Percentiles rank a stretch among this genome's conserved stretches.
These are phyloP conservation scores for Rostrohypoxylon terebratum DNA, from an alignment of 495 filamentous ascomycete genomes.

Conservation along the genomic window DNA sequence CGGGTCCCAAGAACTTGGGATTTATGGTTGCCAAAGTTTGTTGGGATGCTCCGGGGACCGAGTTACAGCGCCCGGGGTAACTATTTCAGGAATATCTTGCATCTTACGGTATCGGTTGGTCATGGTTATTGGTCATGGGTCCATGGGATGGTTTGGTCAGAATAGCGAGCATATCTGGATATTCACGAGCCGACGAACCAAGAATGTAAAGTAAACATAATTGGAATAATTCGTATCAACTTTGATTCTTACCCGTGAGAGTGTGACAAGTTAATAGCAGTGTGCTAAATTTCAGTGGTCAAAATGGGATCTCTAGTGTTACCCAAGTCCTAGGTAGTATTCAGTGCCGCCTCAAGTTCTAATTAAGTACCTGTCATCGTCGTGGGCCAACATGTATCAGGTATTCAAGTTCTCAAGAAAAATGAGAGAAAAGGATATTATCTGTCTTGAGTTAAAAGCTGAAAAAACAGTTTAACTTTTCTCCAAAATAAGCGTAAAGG, in stretches of 20 bases:
- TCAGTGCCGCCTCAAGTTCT: neutral
- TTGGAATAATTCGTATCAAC: neutral
- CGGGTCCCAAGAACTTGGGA: constrained; percentile 19
- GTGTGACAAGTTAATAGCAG: neutral
- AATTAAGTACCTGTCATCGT: neutral
- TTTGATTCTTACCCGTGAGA: neutral
- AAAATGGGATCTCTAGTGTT: neutral
- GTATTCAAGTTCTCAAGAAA: too few species aligned
- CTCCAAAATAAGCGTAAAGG: too few species aligned
- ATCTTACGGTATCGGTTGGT: constrained; percentile 25
- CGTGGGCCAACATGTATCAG: too few species aligned
- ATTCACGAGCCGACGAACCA: constrained; percentile 1
- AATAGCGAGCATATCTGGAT: constrained; percentile 14
- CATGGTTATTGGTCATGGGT: neutral
- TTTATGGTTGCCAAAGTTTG: constrained; percentile 20
- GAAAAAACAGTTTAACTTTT: too few species aligned
- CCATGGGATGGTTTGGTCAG: constrained; percentile 4
- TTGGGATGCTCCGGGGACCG: constrained; percentile 31
- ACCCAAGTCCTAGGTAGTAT: too few species aligned
- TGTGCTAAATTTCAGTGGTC: neutral
- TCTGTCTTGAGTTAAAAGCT: too few species aligned
- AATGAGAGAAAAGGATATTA: too few species aligned
- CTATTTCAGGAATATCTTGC: constrained; percentile 31
- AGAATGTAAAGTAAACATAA: constrained; percentile 10
- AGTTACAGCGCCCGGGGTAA: constrained; percentile 19